Base-by-base conservation (phyloP, 2,329 filamentous ascomycete genomes). In the Immersiporthe knoxdaviesiana region DNA sequence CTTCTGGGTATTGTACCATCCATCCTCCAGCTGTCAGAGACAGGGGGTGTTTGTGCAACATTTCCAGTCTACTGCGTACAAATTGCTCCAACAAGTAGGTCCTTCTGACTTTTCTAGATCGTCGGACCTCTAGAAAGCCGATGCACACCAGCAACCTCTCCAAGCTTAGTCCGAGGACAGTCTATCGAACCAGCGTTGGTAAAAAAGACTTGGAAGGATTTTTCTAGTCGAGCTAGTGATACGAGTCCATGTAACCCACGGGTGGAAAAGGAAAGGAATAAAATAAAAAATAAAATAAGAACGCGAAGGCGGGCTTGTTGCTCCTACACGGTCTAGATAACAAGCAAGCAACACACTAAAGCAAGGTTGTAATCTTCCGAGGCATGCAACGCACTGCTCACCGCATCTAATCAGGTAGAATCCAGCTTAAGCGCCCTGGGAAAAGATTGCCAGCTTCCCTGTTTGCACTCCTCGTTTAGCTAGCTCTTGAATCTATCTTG, bases 361-460 rank as follows among this genome's bases (percentile, higher is more conserved):
- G 56, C 16, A 21, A n/a, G 18, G 18, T n/a, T n/a, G 11, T 59
- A 59, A 21, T 59, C 32, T 59, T 35, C 56, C 30, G 30, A 59
- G 56, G 16, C n/a, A 37, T 59, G 56, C 56, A 59, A 35, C 32
- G 56, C 56, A 59, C 35, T 59, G 30, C 56, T 35, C 56, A 59
- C 56, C 56, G 56, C 56, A 59, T 59, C 56, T 21, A 35, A 35
- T n/a, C n/a, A n/a, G 8, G 35, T 35, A 4, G 11, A 58, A 35
- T 32, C 3, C 24, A 14, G 18, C 3, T n/a, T 59, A 37, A 12
- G 32, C 18, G 30, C 56, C 56, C 21, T 47, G 18, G 44, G 0
- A 14, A 37, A 37, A n/a, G n/a, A 7, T 21, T 37, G 30, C n/a
- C 56, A 59, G 30, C 30, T 59, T 37, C 21, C 27, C 10, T 35